Evolutionary conservation across 192 early-diverging fungal species (phyloP).

Genomic region (Rhizophagus sp.): DNA sequence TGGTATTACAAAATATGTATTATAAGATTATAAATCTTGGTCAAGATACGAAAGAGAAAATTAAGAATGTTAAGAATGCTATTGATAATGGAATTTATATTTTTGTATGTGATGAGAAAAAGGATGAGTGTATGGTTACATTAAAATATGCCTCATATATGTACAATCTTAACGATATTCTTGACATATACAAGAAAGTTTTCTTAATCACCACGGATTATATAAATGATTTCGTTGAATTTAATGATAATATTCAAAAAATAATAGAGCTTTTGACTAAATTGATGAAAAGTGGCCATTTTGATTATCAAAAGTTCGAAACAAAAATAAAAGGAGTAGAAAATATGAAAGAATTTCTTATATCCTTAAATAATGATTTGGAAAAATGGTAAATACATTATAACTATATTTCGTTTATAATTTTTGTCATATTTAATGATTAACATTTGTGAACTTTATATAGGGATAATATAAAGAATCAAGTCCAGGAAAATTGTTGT

Average conservation of each 20-base stretch:
- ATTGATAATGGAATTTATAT: conserved; percentile 9
- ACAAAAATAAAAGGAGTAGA: background rate
- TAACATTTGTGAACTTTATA: background rate
- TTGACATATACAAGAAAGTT: background rate
- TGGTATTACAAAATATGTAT: conserved; percentile 15
- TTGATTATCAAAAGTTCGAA: conserved; percentile 24
- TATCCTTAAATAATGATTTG: conserved; percentile 17
- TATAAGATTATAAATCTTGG: background rate
- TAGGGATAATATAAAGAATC: conserved; percentile 1
- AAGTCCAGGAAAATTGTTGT: conserved; percentile 17
- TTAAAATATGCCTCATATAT: background rate
- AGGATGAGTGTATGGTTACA: conserved; percentile 12
- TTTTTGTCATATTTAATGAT: background rate
- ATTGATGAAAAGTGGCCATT: conserved; percentile 29
- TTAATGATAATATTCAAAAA: conserved; percentile 3
- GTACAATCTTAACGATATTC: background rate
- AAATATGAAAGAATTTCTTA: conserved; percentile 10
- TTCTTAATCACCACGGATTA: background rate
- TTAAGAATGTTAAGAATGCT: conserved; percentile 17
- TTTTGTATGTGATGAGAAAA: conserved; percentile 14
- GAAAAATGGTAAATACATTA: conserved; percentile 12
- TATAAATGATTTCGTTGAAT: conserved; percentile 1
- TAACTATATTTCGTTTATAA: background rate
- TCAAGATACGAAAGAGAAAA: too few relatives aligned
- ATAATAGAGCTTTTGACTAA: conserved; percentile 20